phyloP scores from a whole-genome alignment of 176 grass and related monocot species.

The Oryza brachyantha region DNA sequence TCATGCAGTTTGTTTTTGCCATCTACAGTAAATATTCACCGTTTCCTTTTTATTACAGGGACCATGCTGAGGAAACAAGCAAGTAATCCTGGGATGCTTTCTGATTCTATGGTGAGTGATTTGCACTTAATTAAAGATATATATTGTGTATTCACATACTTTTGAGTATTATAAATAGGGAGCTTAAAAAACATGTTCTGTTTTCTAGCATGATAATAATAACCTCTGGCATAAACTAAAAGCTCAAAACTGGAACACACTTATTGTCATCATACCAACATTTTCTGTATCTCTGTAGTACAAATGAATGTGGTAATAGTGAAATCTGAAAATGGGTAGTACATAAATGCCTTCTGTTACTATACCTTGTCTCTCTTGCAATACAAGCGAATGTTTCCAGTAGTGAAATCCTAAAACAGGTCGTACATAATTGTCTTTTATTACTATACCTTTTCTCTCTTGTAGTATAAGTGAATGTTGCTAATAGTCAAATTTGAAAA shows the following conservation, averaged over 20 bases:
- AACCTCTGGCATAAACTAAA: background rate
- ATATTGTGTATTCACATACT: constrained; percentile 9
- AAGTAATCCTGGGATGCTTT: constrained; percentile 26
- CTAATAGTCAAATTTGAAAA: background rate
- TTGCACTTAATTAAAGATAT: constrained; percentile 14
- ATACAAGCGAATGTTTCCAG: background rate
- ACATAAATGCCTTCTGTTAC: background rate
- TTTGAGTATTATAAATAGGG: background rate
- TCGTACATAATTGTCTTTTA: background rate
- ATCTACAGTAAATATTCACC: constrained; percentile 19
- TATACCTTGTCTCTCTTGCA: background rate
- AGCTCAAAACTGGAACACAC: constrained; percentile 7
- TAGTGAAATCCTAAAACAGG: background rate
- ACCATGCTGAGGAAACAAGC: constrained; percentile 36
- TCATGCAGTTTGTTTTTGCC: constrained; percentile 15
- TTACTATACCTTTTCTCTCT: background rate
- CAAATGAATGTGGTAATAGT: background rate
- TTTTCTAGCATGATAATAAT: background rate
- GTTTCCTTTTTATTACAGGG: constrained; percentile 43
- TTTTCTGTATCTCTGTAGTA: constrained; percentile 5
- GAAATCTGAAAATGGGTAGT: background rate
- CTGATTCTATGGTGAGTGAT: constrained; percentile 48
- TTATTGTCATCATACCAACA: constrained; percentile 17
- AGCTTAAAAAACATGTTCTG: background rate
- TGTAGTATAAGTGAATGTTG: background rate